phyloP scores from a whole-genome alignment of 2,329 filamentous ascomycete species.

The Penicillium hordei region DNA sequence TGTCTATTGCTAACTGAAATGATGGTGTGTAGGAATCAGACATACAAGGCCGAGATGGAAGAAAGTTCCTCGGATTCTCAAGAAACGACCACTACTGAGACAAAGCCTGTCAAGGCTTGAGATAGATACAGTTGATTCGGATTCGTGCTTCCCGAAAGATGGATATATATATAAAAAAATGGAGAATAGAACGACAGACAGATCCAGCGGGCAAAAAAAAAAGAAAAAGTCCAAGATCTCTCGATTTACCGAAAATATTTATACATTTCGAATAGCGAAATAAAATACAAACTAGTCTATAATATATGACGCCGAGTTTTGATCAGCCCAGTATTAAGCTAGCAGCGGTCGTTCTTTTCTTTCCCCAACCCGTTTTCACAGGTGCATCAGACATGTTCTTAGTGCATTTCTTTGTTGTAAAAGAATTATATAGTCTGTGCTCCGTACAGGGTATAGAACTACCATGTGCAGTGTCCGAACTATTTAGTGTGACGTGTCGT shows the following conservation, averaged over 20 bases:
- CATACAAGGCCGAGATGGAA: not conserved
- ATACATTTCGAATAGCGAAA: not conserved
- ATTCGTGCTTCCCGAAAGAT: not conserved
- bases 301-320: not conserved
- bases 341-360: not conserved
- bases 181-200: not conserved
- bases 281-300: not conserved
- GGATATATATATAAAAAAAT: not conserved
- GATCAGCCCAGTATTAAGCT: not conserved
- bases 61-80: constrained; percentile 3
- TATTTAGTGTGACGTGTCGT: not conserved
- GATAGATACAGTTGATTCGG: not conserved
- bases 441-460: not conserved
- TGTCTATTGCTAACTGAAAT: not conserved
- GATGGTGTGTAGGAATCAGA: not conserved
- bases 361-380: not conserved
- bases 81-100: not conserved
- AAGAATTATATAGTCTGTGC: not conserved
- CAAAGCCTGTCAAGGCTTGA: constrained; percentile 3
- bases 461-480: not conserved
- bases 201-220: not conserved
- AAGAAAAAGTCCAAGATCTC: not conserved
- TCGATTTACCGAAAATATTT: not conserved
- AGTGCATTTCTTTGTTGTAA: not conserved
- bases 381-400: too few species aligned